These are phyloP conservation scores for Dactylellina haptotyla DNA, from an alignment of 2,329 filamentous ascomycete species.

Conservation along the genomic window DNA sequence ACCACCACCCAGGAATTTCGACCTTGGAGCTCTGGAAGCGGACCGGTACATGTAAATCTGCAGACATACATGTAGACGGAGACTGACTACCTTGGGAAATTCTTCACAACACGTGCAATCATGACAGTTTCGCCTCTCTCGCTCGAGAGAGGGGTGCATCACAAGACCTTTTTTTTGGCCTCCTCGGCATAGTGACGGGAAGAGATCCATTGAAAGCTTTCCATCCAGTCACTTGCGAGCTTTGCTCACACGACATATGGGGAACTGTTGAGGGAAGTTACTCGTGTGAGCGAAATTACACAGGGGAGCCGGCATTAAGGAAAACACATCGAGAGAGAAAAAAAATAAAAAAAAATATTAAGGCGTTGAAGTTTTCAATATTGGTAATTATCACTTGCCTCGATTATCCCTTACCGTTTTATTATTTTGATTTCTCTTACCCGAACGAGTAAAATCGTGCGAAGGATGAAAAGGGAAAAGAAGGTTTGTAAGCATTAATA, in stretches of 20 bases:
- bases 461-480: background rate
- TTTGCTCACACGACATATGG: conserved; percentile 46
- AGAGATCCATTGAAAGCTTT: too few relatives aligned
- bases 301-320: background rate
- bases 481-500: conserved; percentile 12
- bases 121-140: background rate
- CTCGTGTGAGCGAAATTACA: conserved; percentile 31
- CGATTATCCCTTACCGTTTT: too few relatives aligned
- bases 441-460: background rate
- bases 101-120: conserved; percentile 8
- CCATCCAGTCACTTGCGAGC: too few relatives aligned
- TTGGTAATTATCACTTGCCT: background rate
- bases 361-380: background rate
- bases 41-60: too few relatives aligned
- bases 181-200: too few relatives aligned
- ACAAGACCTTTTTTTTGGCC: background rate
- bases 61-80: too few relatives aligned
- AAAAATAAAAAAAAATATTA: background rate
- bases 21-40: too few relatives aligned
- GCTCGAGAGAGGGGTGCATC: background rate
- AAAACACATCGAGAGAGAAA: background rate
- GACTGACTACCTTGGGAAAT: too few relatives aligned
- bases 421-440: conserved; percentile 1
- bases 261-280: conserved; percentile 17
- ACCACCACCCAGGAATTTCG: too few relatives aligned